Percentiles rank a stretch among this genome's conserved stretches.
phyloP scores from a whole-genome alignment of 2,329 filamentous ascomycete species.

The Claviceps spartinae region DNA sequence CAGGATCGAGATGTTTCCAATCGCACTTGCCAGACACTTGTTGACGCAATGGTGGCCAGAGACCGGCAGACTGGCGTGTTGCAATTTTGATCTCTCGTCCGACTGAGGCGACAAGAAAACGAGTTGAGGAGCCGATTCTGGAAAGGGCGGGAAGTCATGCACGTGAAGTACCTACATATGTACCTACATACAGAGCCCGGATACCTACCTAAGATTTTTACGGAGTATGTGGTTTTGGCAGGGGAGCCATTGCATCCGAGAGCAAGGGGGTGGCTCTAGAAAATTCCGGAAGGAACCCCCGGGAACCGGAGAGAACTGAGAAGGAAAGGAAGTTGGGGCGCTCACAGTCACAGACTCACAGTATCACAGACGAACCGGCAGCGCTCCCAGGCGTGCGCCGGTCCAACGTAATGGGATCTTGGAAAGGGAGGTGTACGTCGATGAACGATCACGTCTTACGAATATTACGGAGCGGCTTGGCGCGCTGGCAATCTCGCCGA shows the following conservation, averaged over 20 bases:
- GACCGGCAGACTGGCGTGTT: not conserved
- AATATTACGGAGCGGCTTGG: not conserved
- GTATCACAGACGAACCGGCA: not conserved
- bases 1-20: not conserved
- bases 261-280: not conserved
- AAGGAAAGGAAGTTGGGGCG: not conserved
- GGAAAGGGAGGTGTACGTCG: not conserved
- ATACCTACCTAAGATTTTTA: conserved; percentile 1
- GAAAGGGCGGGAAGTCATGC: conserved; percentile 4
- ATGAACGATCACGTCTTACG: not conserved
- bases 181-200: not conserved
- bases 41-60: not conserved
- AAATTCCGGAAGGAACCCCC: not conserved
- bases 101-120: not conserved
- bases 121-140: conserved; percentile 1
- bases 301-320: not conserved
- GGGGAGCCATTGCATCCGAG: conserved; percentile 1
- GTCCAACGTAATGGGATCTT: conserved; percentile 3
- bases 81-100: not conserved
- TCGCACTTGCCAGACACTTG: not conserved
- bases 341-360: not conserved
- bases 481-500: conserved; percentile 2
- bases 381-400: not conserved
- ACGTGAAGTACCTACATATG: conserved; percentile 2
- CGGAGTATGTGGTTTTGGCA: not conserved